phyloP scores from a whole-genome alignment of 345 rosid genomes.

The Rubroshorea leprosula region DNA sequence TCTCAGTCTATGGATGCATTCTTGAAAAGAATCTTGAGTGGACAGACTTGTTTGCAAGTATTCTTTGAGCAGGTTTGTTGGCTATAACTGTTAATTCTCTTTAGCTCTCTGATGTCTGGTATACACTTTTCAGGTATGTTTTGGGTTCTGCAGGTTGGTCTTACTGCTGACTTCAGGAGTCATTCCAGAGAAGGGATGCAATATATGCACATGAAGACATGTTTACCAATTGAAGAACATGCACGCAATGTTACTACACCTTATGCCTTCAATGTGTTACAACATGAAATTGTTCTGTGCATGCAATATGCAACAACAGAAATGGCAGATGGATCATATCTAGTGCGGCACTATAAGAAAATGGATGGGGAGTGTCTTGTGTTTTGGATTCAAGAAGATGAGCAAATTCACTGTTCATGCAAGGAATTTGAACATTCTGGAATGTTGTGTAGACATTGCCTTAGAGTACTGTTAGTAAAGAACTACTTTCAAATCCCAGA shows the following conservation, averaged over 20 bases:
- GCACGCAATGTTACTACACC: constrained; percentile 71
- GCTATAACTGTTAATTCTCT: neutral
- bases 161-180: constrained; percentile 42
- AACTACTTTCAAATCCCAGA: constrained; percentile 82
- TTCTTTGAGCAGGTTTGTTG: constrained; percentile 78
- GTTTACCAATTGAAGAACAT: constrained; percentile 83
- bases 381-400: constrained; percentile 66
- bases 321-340: constrained; percentile 78
- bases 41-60: constrained; percentile 56
- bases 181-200: constrained; percentile 33
- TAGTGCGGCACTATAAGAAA: constrained; percentile 70
- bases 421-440: constrained; percentile 89
- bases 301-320: constrained; percentile 67
- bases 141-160: constrained; percentile 45
- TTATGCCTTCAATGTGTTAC: constrained; percentile 65
- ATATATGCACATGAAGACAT: constrained; percentile 53
- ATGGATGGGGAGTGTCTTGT: constrained; percentile 73
- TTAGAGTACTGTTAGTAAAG: constrained; percentile 61
- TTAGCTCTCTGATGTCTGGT: neutral
- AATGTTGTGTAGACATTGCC: constrained; percentile 73
- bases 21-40: constrained; percentile 50
- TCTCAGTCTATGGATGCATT: constrained; percentile 51
- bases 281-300: constrained; percentile 75
- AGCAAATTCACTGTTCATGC: constrained; percentile 82
- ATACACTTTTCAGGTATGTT: constrained; percentile 12